phyloP scores from a whole-genome alignment of 2,329 filamentous ascomycete genomes.

The Diplodia intermedia region DNA sequence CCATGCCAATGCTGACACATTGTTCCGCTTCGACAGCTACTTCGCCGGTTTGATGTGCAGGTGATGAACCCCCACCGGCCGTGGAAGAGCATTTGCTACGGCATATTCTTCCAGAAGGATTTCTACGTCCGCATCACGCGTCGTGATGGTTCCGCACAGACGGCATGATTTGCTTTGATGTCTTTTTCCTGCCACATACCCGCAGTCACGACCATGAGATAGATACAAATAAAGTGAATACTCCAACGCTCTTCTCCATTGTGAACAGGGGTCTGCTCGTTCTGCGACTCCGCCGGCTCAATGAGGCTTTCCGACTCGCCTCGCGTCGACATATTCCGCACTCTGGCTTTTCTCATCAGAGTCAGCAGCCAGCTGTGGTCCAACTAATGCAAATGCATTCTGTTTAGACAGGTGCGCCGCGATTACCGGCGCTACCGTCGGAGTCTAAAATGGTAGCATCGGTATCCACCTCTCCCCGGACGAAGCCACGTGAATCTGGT shows the following conservation, averaged over 20 bases:
- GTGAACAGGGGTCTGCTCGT: too few relatives aligned
- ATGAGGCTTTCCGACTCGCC: background rate
- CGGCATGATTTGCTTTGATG: background rate
- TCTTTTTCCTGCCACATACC: background rate
- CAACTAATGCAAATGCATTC: too few relatives aligned
- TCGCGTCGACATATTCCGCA: too few relatives aligned
- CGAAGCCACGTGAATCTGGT: too few relatives aligned
- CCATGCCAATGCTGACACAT: background rate
- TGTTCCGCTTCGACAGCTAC: background rate
- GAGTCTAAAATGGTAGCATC: too few relatives aligned
- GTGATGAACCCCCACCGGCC: slow-evolving; percentile 12
- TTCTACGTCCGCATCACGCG: slow-evolving; percentile 27
- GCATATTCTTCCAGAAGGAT: slow-evolving; percentile 32
- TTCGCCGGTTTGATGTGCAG: slow-evolving; percentile 26
- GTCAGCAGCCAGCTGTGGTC: too few relatives aligned
- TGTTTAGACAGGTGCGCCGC: too few relatives aligned
- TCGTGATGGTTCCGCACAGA: background rate
- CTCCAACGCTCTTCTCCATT: background rate
- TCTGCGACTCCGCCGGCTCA: background rate
- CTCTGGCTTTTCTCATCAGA: too few relatives aligned
- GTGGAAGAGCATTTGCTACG: slow-evolving; percentile 28
- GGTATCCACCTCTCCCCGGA: too few relatives aligned
- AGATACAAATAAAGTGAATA: background rate
- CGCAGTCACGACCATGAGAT: background rate
- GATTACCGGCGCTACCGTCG: too few relatives aligned